Conservation (phyloP, 1,139 yeast genomes). For the Yamadazyma sp. region DNA sequence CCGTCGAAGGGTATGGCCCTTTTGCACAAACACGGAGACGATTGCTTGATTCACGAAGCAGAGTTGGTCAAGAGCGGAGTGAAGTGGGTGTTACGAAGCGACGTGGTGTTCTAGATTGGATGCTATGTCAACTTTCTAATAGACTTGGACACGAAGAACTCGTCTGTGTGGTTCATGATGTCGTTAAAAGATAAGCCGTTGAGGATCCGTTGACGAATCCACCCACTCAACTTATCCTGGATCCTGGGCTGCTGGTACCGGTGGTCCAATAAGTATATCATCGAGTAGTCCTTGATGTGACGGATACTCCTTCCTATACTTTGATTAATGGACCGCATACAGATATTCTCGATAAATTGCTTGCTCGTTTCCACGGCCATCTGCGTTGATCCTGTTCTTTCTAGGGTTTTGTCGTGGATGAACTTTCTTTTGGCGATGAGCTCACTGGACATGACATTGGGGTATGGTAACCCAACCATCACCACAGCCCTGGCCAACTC, state of each 20-base stretch:
- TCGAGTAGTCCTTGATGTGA: slow-evolving; percentile 78
- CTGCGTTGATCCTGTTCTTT: slow-evolving; percentile 39
- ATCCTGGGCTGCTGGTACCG: slow-evolving; percentile 55
- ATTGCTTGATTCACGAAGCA: slow-evolving; percentile 63
- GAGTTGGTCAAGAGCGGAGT: slow-evolving; percentile 52
- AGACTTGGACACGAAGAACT: slow-evolving; percentile 22
- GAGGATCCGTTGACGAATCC: slow-evolving; percentile 60
- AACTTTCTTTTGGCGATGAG: slow-evolving; percentile 70
- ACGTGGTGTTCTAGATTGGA: slow-evolving; percentile 39
- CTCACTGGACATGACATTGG: slow-evolving; percentile 83
- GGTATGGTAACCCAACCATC: slow-evolving; percentile 89
- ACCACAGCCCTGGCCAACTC: slow-evolving; percentile 83
- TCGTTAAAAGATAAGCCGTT: slow-evolving; percentile 10
- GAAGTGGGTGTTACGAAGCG: slow-evolving; percentile 68
- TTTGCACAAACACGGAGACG: slow-evolving; percentile 67
- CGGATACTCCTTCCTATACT: slow-evolving; percentile 92
- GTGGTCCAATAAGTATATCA: slow-evolving; percentile 68
- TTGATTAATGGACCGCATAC: slow-evolving; percentile 92
- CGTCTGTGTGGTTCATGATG: slow-evolving; percentile 22
- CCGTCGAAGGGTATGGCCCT: slow-evolving; percentile 61
- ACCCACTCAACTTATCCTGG: slow-evolving; percentile 65
- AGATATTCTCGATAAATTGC: slow-evolving; percentile 78
- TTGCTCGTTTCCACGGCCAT: slow-evolving; percentile 49
- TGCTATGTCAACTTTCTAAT: slow-evolving; percentile 3
- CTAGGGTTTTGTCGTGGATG: slow-evolving; percentile 49